phyloP scores from a whole-genome alignment of 345 rosid species.

The Acer saccharum region DNA sequence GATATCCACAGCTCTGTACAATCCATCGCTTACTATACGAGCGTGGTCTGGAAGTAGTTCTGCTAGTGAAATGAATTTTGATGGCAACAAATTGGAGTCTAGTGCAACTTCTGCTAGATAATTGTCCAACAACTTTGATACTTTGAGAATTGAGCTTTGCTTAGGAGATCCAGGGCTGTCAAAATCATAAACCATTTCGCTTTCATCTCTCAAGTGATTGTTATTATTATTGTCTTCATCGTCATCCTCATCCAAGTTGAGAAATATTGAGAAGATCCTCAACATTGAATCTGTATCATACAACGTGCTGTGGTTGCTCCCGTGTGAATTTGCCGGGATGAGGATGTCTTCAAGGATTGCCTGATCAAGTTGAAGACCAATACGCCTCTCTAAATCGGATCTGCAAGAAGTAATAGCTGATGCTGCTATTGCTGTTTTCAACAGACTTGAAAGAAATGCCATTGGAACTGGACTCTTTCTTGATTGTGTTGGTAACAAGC shows the following conservation, averaged over 20 bases:
- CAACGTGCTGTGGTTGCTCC: constrained; percentile 53
- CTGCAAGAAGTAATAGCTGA: constrained; percentile 68
- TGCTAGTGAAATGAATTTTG: constrained; percentile 79
- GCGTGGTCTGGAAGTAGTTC: constrained; percentile 97
- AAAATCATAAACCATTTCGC: constrained; percentile 82
- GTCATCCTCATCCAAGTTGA: constrained; percentile 85
- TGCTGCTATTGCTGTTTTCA: constrained; percentile 77
- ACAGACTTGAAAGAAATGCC: constrained; percentile 86
- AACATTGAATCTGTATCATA: constrained; percentile 84
- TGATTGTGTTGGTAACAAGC: constrained; percentile 85
- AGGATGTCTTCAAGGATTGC: constrained; percentile 98
- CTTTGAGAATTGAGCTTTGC: constrained; percentile 90
- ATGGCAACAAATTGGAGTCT: constrained; percentile 68
- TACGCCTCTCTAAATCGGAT: constrained; percentile 83
- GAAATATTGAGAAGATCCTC: constrained; percentile 84
- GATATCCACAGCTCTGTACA: constrained; percentile 89
- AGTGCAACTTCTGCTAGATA: constrained; percentile 93
- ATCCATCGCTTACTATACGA: constrained; percentile 83
- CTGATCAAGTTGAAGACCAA: constrained; percentile 93
- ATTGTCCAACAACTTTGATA: constrained; percentile 85
- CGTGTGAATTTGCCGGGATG: constrained; percentile 63
- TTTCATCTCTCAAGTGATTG: constrained; percentile 62
- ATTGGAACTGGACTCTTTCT: constrained; percentile 87
- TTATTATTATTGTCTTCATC: constrained; percentile 58
- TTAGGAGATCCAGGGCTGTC: constrained; percentile 94